Evolutionary conservation across 2,329 filamentous ascomycete genomes (phyloP).

Genomic region (Penicillium rolfsii): DNA sequence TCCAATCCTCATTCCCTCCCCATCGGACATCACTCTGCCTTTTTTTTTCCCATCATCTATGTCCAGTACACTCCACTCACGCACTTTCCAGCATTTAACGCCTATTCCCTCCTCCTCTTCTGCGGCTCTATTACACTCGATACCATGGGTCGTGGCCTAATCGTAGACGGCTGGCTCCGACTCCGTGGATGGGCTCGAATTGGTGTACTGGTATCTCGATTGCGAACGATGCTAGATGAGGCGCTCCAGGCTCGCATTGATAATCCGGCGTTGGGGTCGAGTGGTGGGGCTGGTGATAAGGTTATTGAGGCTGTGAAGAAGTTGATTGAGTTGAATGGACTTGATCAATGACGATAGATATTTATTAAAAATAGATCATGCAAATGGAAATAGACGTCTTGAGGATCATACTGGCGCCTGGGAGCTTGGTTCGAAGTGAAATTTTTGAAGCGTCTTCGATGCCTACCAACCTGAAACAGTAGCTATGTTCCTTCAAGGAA

Average conservation of each 20-base stretch:
- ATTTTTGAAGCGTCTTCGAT: background rate
- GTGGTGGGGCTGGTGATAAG: conserved; percentile 36
- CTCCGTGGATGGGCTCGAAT: conserved; percentile 93
- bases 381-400: background rate
- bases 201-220: conserved; percentile 80
- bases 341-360: conserved; percentile 58
- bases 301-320: conserved; percentile 77
- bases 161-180: conserved; percentile 89
- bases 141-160: conserved; percentile 79
- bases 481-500: background rate
- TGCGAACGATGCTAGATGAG: conserved; percentile 85
- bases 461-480: too few species aligned
- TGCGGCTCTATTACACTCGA: conserved; percentile 83
- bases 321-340: conserved; percentile 85
- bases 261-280: conserved; percentile 65
- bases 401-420: background rate
- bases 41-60: conserved; percentile 2
- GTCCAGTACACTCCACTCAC: conserved; percentile 12
- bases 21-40: background rate
- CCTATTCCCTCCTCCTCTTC: conserved; percentile 86
- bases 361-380: background rate
- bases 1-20: background rate
- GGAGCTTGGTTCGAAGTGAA: background rate
- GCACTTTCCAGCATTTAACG: conserved; percentile 67
- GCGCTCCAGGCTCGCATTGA: conserved; percentile 80